Percentiles rank a stretch among this genome's conserved stretches.
Conservation (phyloP, 73 alveolate species). For the Symbiodinium pilosum region DNA sequence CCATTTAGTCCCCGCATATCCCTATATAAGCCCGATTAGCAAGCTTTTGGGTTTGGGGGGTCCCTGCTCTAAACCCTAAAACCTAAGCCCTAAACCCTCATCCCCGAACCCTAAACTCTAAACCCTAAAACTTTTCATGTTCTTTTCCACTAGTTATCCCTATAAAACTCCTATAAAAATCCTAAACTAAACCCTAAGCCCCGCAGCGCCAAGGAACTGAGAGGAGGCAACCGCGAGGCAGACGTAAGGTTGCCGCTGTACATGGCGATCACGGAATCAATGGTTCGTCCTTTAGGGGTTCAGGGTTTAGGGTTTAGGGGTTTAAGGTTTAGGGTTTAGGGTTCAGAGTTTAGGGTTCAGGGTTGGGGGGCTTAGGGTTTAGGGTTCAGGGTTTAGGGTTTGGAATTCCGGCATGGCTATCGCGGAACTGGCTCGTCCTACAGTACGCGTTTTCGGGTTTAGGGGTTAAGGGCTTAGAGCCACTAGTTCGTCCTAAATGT, state of each 20-base stretch:
- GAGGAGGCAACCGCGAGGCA: constrained; percentile 50
- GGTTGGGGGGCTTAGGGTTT: too few species aligned
- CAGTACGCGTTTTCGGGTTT: too few species aligned
- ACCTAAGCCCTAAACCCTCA: background rate
- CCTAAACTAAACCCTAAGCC: background rate
- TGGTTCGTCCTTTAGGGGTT: constrained; percentile 60
- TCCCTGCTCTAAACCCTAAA: background rate
- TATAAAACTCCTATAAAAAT: too few species aligned
- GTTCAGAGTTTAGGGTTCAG: too few species aligned
- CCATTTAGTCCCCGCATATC: too few species aligned
- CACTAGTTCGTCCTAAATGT: too few species aligned
- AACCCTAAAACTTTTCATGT: background rate
- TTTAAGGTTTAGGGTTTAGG: too few species aligned
- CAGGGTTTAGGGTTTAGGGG: background rate
- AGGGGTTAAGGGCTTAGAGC: too few species aligned
- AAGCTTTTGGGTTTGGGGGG: background rate
- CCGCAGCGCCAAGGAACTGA: background rate
- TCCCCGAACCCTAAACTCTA: background rate
- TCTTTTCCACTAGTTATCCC: too few species aligned
- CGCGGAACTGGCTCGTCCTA: too few species aligned
- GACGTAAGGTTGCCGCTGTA: constrained; percentile 23
- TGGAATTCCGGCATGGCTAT: too few species aligned
- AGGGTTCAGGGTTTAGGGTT: too few species aligned
- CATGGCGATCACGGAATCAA: constrained; percentile 79
- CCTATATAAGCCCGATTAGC: background rate